These are phyloP conservation scores for maize (Zea mays) DNA, from an alignment of 176 grass and related monocot species.

Conservation along the genomic window DNA sequence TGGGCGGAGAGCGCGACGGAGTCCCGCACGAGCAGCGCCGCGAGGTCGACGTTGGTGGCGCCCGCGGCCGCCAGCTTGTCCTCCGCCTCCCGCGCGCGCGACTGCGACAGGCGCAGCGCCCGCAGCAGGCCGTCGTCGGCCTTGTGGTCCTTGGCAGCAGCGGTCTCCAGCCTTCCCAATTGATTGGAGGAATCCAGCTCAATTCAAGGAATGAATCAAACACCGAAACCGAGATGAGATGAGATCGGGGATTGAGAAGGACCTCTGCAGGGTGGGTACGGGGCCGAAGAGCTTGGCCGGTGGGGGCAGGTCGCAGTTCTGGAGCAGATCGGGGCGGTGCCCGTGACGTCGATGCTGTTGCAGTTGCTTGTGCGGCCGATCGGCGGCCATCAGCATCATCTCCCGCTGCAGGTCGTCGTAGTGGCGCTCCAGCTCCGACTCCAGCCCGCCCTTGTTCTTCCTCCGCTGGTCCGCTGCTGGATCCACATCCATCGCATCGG, in stretches of 20 bases:
- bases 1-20: constrained; percentile 76
- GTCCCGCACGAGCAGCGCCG: constrained; percentile 64
- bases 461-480: constrained; percentile 26
- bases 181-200: no score
- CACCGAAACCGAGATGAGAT: not conserved
- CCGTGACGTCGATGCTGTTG: not conserved
- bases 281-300: constrained; percentile 83
- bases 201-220: not conserved
- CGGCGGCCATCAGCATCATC: constrained; percentile 65
- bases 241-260: no score
- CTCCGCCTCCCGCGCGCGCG: constrained; percentile 91
- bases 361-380: constrained; percentile 9
- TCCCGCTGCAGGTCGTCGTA: constrained; percentile 44
- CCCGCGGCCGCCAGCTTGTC: constrained; percentile 50
- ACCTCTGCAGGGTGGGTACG: constrained; percentile 25
- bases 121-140: constrained; percentile 46
- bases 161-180: constrained; percentile 35
- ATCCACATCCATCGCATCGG: constrained; percentile 32
- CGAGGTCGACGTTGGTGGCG: constrained; percentile 51
- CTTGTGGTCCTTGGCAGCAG: not conserved
- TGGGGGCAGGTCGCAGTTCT: constrained; percentile 93
- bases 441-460: constrained; percentile 30
- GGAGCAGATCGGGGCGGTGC: constrained; percentile 60
- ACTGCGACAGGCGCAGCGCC: constrained; percentile 83
- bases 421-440: constrained; percentile 54